Percentiles rank a stretch among this genome's conserved stretches.
Evolutionary conservation across 169 alveolate species (phyloP).

Genomic region (Babesia bovis): DNA sequence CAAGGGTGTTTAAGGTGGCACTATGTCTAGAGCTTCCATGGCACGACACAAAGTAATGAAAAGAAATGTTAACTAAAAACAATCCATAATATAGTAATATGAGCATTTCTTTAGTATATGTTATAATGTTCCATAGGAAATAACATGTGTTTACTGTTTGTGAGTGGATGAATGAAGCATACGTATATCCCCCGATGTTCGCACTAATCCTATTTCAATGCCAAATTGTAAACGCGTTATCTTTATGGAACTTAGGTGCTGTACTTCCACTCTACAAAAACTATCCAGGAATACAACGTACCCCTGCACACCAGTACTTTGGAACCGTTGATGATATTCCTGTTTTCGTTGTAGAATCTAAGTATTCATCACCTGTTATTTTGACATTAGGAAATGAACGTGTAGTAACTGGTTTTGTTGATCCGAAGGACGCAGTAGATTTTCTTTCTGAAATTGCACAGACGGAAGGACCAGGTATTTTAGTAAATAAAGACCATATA

Average conservation of each 20-base stretch:
- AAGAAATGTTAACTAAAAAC: neutral
- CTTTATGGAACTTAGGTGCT: neutral
- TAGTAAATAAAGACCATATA: neutral
- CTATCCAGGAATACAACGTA: neutral
- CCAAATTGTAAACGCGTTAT: slow-evolving; percentile 4
- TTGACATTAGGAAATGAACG: neutral
- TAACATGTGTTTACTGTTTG: neutral
- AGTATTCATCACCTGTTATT: slow-evolving; percentile 1
- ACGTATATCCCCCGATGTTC: neutral
- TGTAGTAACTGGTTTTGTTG: slow-evolving; percentile 27
- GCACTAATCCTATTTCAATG: neutral
- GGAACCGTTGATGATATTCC: slow-evolving; percentile 31
- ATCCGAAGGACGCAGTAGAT: slow-evolving; percentile 42
- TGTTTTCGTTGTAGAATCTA: slow-evolving; percentile 34
- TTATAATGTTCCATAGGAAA: neutral
- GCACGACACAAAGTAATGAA: neutral
- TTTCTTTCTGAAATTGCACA: slow-evolving; percentile 28
- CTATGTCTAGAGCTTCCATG: neutral
- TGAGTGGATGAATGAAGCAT: too few relatives aligned
- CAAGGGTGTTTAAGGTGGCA: neutral
- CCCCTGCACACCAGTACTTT: neutral
- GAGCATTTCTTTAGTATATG: neutral
- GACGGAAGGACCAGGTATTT: slow-evolving; percentile 6
- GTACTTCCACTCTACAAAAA: neutral
- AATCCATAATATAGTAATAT: neutral